Conservation (phyloP, 108 stramenopile species). For the Cylindrotheca closterium region DNA sequence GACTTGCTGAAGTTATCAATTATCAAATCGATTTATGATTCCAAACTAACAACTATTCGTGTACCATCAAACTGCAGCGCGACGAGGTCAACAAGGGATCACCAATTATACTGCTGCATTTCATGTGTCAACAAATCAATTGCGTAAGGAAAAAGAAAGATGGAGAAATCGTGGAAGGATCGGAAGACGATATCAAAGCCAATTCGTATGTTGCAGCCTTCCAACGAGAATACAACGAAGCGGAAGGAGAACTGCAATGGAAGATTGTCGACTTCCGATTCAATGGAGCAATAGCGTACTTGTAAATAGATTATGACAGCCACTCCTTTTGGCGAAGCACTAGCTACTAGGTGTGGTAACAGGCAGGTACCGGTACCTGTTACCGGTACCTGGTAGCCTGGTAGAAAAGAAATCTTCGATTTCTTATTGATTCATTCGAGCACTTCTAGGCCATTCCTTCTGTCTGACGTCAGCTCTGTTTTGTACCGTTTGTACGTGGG, state of each 20-base stretch:
- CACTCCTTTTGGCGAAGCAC: too few species aligned
- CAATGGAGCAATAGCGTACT: constrained; percentile 60
- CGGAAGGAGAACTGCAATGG: constrained; percentile 89
- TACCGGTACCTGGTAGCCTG: too few species aligned
- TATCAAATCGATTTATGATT: neutral
- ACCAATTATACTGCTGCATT: constrained; percentile 91
- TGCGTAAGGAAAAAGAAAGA: constrained; percentile 91
- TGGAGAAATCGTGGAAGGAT: constrained; percentile 91
- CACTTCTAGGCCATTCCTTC: too few species aligned
- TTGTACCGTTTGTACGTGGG: too few species aligned
- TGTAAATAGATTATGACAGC: constrained; percentile 20
- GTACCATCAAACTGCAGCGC: constrained; percentile 8
- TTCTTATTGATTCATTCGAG: too few species aligned
- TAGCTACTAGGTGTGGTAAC: too few species aligned
- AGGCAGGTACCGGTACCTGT: too few species aligned
- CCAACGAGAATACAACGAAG: constrained; percentile 94
- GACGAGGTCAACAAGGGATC: constrained; percentile 87
- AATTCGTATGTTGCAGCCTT: constrained; percentile 96
- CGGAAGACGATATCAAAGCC: constrained; percentile 89
- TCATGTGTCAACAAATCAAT: constrained; percentile 99
- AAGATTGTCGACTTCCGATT: constrained; percentile 83
- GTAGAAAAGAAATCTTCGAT: too few species aligned
- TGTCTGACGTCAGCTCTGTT: too few species aligned
- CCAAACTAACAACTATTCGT: neutral
- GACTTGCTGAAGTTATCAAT: constrained; percentile 21